Conservation (phyloP, 1,284 basidiomycete species). For the Pholiota adiposa region DNA sequence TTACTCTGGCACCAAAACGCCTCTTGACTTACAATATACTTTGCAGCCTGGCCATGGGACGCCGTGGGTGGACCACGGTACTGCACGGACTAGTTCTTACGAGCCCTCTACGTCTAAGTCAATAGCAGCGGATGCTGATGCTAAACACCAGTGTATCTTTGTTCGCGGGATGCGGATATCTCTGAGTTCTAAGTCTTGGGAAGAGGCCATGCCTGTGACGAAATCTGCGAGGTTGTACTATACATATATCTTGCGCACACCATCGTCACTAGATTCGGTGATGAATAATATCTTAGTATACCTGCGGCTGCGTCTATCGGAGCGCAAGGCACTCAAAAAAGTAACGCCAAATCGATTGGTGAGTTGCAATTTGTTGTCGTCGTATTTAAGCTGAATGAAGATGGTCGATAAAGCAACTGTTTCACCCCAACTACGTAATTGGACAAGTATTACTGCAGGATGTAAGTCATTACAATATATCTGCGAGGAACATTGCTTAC, state of each 20-base stretch:
- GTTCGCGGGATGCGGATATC: slow-evolving; percentile 15
- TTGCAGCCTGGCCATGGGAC: slow-evolving; percentile 3
- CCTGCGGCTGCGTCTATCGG: slow-evolving; percentile 9
- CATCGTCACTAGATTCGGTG: neutral
- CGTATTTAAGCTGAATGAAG: neutral
- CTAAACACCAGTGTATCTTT: slow-evolving; percentile 13
- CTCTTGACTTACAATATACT: slow-evolving; percentile 5
- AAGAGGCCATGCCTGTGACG: neutral
- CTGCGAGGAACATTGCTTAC: neutral
- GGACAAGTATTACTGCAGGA: slow-evolving; percentile 7
- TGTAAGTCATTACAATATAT: neutral
- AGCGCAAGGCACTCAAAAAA: slow-evolving; percentile 6
- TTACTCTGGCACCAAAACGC: neutral
- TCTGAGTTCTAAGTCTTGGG: slow-evolving; percentile 9
- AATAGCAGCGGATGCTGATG: neutral
- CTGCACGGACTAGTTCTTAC: slow-evolving; percentile 6
- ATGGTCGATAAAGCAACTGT: slow-evolving; percentile 2
- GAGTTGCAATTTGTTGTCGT: neutral
- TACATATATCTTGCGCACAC: slow-evolving; percentile 7
- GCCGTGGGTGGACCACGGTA: slow-evolving; percentile 6
- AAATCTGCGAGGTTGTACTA: slow-evolving; percentile 1
- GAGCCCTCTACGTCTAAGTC: neutral
- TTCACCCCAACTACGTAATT: slow-evolving; percentile 15
- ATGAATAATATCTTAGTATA: slow-evolving; percentile 4
- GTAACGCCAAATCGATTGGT: slow-evolving; percentile 6